Conservation (phyloP, 768 basidiomycete species). For the Lentinus brumalis region DNA sequence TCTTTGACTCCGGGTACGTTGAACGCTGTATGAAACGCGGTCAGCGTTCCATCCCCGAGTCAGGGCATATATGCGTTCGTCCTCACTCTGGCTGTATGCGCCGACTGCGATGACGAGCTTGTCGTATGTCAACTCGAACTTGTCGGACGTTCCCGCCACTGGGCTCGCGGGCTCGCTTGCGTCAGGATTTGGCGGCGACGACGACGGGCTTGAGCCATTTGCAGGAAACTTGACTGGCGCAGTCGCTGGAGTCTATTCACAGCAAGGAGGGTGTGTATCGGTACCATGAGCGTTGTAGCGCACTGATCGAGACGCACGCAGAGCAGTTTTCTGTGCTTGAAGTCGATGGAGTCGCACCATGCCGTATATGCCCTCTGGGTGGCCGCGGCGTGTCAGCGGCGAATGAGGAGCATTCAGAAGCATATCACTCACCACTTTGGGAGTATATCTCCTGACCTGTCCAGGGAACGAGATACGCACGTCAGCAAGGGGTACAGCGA, state of each 20-base stretch:
- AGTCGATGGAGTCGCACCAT: conserved; percentile 77
- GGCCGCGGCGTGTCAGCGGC: not conserved
- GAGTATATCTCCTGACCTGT: conserved; percentile 31
- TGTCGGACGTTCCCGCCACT: conserved; percentile 16
- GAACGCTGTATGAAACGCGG: conserved; percentile 48
- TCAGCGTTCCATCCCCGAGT: not conserved
- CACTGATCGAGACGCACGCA: conserved; percentile 65
- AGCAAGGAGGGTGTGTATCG: no score
- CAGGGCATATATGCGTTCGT: not conserved
- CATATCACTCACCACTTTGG: conserved; percentile 25
- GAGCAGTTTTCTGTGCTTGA: conserved; percentile 56
- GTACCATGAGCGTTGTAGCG: no score
- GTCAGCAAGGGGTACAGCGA: not conserved
- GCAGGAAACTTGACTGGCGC: conserved; percentile 38
- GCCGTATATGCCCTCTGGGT: conserved; percentile 65
- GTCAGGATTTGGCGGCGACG: conserved; percentile 17
- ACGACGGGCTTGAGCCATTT: conserved; percentile 12
- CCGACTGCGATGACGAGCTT: conserved; percentile 86
- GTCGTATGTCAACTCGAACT: conserved; percentile 71
- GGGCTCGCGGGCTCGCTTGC: conserved; percentile 19
- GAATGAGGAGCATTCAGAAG: not conserved
- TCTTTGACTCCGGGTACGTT: conserved; percentile 78
- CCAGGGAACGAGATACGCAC: not conserved
- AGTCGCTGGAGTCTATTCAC: no score
- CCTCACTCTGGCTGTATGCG: conserved; percentile 77